Conservation (phyloP, 2,329 filamentous ascomycete species). For the Akanthomyces muscarius region DNA sequence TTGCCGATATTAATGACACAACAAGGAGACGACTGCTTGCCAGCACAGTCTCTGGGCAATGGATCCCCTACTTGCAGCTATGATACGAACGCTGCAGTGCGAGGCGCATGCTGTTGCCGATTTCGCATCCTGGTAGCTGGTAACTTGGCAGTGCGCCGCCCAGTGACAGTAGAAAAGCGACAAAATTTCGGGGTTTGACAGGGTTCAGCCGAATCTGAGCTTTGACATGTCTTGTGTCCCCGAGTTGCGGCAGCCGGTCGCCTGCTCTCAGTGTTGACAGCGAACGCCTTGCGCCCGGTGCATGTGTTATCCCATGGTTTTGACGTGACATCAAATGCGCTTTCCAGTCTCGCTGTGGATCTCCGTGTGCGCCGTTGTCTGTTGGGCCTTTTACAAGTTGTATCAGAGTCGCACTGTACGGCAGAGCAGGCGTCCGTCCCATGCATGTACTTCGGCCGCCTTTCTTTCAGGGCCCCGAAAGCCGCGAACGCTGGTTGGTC, state of each 20-base stretch:
- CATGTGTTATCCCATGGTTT: background rate
- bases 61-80: background rate
- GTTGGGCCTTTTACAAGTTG: background rate
- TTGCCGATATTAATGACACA: background rate
- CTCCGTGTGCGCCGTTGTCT: background rate
- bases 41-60: background rate
- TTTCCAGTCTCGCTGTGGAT: background rate
- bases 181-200: background rate
- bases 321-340: background rate
- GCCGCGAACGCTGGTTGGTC: background rate
- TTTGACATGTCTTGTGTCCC: background rate
- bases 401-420: background rate
- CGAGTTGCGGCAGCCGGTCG: background rate
- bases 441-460: constrained; percentile 1
- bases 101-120: background rate
- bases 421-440: background rate
- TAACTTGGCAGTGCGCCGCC: background rate
- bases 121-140: background rate
- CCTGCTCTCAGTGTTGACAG: background rate
- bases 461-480: background rate
- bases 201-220: background rate
- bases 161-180: background rate
- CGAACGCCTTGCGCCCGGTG: background rate
- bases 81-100: background rate
- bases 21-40: background rate